These are phyloP conservation scores for Fremontodendron californicum DNA, from an alignment of 345 rosid genomes.

Conservation along the genomic window DNA sequence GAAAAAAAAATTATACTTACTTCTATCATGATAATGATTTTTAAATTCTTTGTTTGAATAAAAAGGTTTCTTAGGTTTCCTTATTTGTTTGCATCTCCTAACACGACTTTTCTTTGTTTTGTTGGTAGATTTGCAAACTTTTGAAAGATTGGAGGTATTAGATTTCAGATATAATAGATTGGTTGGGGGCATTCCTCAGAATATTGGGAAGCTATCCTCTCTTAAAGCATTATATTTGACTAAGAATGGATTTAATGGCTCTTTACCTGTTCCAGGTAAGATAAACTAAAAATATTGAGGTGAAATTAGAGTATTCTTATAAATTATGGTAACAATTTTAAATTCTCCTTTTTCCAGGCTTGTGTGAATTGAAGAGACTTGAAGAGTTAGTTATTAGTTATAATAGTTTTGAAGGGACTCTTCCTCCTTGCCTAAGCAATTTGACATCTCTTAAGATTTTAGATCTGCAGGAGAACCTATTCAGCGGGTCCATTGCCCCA, in stretches of 20 bases:
- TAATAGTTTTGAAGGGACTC: neutral
- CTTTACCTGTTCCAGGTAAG: neutral
- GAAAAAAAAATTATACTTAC: no score
- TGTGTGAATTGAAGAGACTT: slow-evolving; percentile 7
- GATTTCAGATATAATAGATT: neutral
- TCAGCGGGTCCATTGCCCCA: slow-evolving; percentile 1
- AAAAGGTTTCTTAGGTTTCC: no score
- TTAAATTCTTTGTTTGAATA: no score
- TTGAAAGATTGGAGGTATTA: slow-evolving; percentile 6
- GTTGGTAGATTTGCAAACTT: neutral
- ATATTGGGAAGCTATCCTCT: neutral
- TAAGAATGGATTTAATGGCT: neutral
- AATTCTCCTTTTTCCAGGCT: neutral
- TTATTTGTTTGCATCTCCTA: no score
- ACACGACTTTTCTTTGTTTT: neutral
- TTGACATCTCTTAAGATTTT: slow-evolving; percentile 15
- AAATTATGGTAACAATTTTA: neutral
- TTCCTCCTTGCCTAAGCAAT: slow-evolving; percentile 11
- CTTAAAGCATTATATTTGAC: neutral
- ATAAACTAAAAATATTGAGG: neutral
- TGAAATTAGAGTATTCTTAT: neutral
- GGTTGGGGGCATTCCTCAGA: neutral
- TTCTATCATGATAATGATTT: no score
- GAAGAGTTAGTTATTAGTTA: slow-evolving; percentile 1
- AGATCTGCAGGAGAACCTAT: slow-evolving; percentile 11